Evolutionary conservation across 2,329 filamentous ascomycete species (phyloP).

Genomic region (Diaporthe sp.): DNA sequence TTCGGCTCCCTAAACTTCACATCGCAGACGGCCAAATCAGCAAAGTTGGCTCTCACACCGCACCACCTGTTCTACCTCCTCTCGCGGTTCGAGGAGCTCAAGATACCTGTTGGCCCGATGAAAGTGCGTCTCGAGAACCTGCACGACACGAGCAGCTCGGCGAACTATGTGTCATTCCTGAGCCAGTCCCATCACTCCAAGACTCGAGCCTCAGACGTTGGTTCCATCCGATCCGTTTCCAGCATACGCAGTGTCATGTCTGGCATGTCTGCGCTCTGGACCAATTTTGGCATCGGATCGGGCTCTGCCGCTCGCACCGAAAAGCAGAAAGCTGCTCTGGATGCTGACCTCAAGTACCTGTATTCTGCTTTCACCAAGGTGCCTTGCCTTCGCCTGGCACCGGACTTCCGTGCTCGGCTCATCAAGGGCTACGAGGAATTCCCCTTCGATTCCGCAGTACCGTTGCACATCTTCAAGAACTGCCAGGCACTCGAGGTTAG

Average conservation of each 20-base stretch:
- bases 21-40: slow-evolving; percentile 86
- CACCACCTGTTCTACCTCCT: slow-evolving; percentile 98
- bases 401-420: slow-evolving; percentile 90
- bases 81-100: slow-evolving; percentile 92
- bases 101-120: slow-evolving; percentile 93
- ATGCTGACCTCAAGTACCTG: slow-evolving; percentile 92
- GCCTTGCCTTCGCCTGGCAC: slow-evolving; percentile 86
- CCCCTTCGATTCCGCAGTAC: slow-evolving; percentile 96
- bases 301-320: slow-evolving; percentile 85
- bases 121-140: slow-evolving; percentile 95
- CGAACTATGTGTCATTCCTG: slow-evolving; percentile 96
- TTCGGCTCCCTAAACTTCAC: slow-evolving; percentile 87
- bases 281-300: slow-evolving; percentile 83
- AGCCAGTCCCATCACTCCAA: slow-evolving; percentile 84
- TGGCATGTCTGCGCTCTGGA: slow-evolving; percentile 93
- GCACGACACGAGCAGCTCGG: slow-evolving; percentile 84
- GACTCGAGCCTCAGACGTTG: slow-evolving; percentile 82
- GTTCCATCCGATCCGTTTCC: slow-evolving; percentile 94
- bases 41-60: slow-evolving; percentile 90
- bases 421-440: slow-evolving; percentile 98
- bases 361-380: slow-evolving; percentile 99
- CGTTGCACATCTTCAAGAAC: slow-evolving; percentile 97
- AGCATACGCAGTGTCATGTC: slow-evolving; percentile 98
- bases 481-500: slow-evolving; percentile 92
- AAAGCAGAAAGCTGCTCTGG: slow-evolving; percentile 86